A percentile compares a stretch with the other conserved stretches of the same genome.
phyloP scores from a whole-genome alignment of 73 alveolate species.

The Tetrahymena malaccensis region DNA sequence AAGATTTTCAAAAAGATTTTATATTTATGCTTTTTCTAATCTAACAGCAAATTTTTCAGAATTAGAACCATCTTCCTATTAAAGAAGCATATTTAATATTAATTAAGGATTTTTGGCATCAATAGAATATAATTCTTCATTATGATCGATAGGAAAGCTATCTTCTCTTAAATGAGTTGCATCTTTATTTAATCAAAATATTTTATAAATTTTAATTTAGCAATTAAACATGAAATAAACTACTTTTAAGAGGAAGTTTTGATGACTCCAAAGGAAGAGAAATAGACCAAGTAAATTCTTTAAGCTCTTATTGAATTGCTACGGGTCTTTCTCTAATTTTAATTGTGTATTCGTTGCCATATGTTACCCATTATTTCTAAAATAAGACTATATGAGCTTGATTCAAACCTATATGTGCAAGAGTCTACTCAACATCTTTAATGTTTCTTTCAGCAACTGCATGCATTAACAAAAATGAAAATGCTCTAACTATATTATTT shows the following conservation, averaged over 20 bases:
- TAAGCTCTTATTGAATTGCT: slow-evolving; percentile 19
- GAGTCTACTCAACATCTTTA: slow-evolving; percentile 20
- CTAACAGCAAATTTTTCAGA: background rate
- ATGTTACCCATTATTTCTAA: slow-evolving; percentile 19
- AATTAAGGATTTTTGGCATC: slow-evolving; percentile 40
- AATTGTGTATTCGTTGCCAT: slow-evolving; percentile 34
- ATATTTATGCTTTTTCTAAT: background rate
- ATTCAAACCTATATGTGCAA: slow-evolving; percentile 3
- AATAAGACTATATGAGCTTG: slow-evolving; percentile 5
- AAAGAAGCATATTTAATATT: background rate
- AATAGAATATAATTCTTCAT: slow-evolving; percentile 23
- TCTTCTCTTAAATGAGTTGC: slow-evolving; percentile 28
- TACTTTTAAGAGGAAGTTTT: slow-evolving; percentile 33
- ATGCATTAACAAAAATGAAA: slow-evolving; percentile 27
- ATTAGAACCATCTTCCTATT: background rate
- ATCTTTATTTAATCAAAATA: background rate
- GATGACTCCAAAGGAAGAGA: slow-evolving; percentile 27
- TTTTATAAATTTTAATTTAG: background rate
- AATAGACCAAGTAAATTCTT: slow-evolving; percentile 32
- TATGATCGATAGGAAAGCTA: slow-evolving; percentile 19
- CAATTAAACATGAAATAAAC: background rate
- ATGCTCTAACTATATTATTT: slow-evolving; percentile 28
- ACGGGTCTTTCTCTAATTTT: slow-evolving; percentile 35
- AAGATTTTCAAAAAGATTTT: background rate
- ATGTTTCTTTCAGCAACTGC: slow-evolving; percentile 44